Base-by-base conservation (phyloP, 768 basidiomycete genomes). In the Piloderma croceum region DNA sequence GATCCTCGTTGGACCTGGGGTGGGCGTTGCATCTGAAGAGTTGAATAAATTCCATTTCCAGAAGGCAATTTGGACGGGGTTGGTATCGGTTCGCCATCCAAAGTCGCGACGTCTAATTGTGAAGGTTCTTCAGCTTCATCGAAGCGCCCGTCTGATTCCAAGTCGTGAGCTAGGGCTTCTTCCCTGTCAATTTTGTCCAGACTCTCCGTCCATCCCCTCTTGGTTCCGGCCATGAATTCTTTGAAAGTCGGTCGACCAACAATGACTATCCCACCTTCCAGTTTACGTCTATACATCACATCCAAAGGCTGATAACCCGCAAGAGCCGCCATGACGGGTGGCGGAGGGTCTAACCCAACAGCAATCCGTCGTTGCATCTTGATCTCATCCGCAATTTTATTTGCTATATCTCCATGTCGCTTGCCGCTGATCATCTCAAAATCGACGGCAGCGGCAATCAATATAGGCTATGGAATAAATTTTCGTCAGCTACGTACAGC, bases 381-480 rank as follows among this genome's bases (percentile, higher is more conserved):
- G 48, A 90, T 76, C 37, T 83, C 73, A 29, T 90, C 77, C 10
- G 84, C 76, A 13, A 96, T 71, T 22, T 76, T 77, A 18, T 76
- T 70, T n/a, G 84, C 76, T 32, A 97, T 71, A 48, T 93, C 91
- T 4, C 96, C 93, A 48, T 89, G 81, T 43, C 83, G 73, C 53
- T 86, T 86, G 18, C 90, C 87, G 11, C 75, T 69, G 34, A 90
- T 64, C 61, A 92, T 75, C 25, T 85, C 81, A 60, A 88, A 99
- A 71, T 99, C 96, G 24, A 97, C 69, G 1, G 91, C 96, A 2
- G 92, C 91, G 5, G 94, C 92, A 24, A 93, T 87, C 5, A 99
- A 71, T 41, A 94, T 76, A 7, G 96, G 96, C 96, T 99, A 38
- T 34, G 33, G 11, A 40, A 31, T 24, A 29, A 47, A 29, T 29